A percentile compares a stretch with the other conserved stretches of the same genome.
Evolutionary conservation across 2,329 filamentous ascomycete species (phyloP).

Genomic region (Coniochaeta pulveracea): DNA sequence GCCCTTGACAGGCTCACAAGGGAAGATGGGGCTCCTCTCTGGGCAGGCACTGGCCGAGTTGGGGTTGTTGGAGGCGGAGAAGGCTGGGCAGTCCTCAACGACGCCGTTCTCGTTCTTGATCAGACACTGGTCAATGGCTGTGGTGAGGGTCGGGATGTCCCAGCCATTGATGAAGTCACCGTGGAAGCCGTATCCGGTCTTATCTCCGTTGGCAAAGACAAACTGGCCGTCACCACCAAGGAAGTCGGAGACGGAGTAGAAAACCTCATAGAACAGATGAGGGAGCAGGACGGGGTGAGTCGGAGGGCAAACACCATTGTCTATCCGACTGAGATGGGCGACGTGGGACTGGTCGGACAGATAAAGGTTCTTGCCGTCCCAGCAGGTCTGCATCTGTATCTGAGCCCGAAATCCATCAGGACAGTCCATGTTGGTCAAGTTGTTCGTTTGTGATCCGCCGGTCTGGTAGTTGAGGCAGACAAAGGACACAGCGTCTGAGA

Average conservation of each 20-base stretch:
- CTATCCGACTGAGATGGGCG: constrained; percentile 22
- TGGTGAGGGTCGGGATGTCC: constrained; percentile 23
- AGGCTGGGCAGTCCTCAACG: constrained; percentile 20
- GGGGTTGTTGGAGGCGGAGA: constrained; percentile 21
- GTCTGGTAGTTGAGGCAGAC: constrained; percentile 14
- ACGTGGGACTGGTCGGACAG: constrained; percentile 27
- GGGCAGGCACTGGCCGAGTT: constrained; percentile 28
- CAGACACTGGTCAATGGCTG: constrained; percentile 19
- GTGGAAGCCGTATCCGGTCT: constrained; percentile 40
- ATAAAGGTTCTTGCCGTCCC: constrained; percentile 45
- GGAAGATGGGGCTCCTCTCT: constrained; percentile 26
- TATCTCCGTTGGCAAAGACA: constrained; percentile 33
- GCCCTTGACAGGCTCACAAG: constrained; percentile 30
- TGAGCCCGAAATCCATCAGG: constrained; percentile 45
- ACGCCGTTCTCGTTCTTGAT: constrained; percentile 17
- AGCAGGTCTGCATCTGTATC: constrained; percentile 52
- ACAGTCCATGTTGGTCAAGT: constrained; percentile 47
- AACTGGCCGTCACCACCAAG: constrained; percentile 21
- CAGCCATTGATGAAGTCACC: constrained; percentile 41
- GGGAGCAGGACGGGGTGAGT: constrained; percentile 31
- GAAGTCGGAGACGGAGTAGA: constrained; percentile 16
- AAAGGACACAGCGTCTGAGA: constrained; percentile 18
- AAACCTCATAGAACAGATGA: constrained; percentile 27
- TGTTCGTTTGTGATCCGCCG: constrained; percentile 27
- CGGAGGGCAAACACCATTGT: constrained; percentile 28